phyloP scores from a whole-genome alignment of 2,329 filamentous ascomycete genomes.

The Kalaharituber pfeilii region DNA sequence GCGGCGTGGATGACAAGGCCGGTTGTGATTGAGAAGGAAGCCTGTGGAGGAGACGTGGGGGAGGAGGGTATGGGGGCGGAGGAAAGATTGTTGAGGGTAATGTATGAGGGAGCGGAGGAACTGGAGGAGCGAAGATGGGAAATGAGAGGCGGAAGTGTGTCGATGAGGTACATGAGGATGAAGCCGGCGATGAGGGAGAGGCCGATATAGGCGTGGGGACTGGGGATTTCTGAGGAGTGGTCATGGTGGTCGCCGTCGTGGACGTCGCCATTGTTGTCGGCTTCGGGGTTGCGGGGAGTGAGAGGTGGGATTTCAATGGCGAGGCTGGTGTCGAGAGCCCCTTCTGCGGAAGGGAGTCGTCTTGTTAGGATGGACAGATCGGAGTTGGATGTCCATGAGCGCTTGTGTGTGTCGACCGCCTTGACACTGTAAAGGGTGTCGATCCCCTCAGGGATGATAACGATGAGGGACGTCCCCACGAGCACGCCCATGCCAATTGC shows the following conservation, averaged over 20 bases:
- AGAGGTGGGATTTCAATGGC: background rate
- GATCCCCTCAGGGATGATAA: constrained; percentile 93
- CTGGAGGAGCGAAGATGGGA: constrained; percentile 52
- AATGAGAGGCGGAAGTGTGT: constrained; percentile 70
- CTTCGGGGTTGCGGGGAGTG: constrained; percentile 24
- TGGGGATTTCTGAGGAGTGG: constrained; percentile 30
- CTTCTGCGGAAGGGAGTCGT: too few relatives aligned
- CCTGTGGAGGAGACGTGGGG: constrained; percentile 23
- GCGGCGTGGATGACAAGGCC: constrained; percentile 92
- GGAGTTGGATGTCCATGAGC: background rate
- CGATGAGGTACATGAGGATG: constrained; percentile 90
- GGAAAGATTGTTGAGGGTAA: constrained; percentile 23
- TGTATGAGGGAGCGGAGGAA: constrained; percentile 25
- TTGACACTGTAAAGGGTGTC: constrained; percentile 60
- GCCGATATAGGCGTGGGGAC: constrained; percentile 61
- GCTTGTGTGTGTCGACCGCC: constrained; percentile 3
- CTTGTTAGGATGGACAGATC: background rate
- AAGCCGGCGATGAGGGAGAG: constrained; percentile 77
- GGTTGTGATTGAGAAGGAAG: constrained; percentile 51
- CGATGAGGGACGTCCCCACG: constrained; percentile 84
- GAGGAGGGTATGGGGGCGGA: constrained; percentile 15
- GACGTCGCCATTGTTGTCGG: constrained; percentile 28
- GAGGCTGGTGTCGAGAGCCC: background rate
- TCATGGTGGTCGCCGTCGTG: constrained; percentile 28
- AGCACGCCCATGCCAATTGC: constrained; percentile 86